These are phyloP conservation scores for Selaginella tamariscina DNA, from an alignment of 75 land plant genomes.

Conservation along the genomic window DNA sequence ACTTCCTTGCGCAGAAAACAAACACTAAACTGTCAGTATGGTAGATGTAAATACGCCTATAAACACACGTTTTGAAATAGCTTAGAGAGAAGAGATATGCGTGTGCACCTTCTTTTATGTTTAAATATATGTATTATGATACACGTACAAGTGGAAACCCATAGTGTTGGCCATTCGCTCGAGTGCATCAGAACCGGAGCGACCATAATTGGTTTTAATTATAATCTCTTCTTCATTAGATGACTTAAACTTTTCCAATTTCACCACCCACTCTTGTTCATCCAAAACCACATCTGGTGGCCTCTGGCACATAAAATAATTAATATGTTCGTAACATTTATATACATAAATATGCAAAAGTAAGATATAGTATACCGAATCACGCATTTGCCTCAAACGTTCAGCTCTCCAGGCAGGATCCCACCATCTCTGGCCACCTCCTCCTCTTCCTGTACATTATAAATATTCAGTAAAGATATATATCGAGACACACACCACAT, in stretches of 20 bases:
- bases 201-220: constrained; percentile 7
- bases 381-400: constrained; percentile 22
- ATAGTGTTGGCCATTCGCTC: background rate
- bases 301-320: too few relatives aligned
- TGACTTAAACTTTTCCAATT: background rate
- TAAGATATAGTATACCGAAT: constrained; percentile 8
- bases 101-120: background rate
- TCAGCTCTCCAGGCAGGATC: constrained; percentile 30
- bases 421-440: constrained; percentile 27
- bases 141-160: constrained; percentile 6
- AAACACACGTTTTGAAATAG: background rate
- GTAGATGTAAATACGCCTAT: background rate
- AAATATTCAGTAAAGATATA: too few relatives aligned
- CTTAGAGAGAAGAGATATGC: background rate
- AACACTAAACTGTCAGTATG: background rate
- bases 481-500: too few relatives aligned
- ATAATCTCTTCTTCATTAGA: background rate
- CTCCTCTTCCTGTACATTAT: background rate
- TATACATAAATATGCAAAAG: background rate
- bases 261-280: background rate
- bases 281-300: background rate
- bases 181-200: background rate
- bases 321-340: too few relatives aligned
- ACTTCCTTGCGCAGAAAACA: constrained; percentile 47
- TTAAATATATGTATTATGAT: background rate